Evolutionary conservation across 257 asterid genomes (phyloP).

Genomic region (Solanum chaucha): DNA sequence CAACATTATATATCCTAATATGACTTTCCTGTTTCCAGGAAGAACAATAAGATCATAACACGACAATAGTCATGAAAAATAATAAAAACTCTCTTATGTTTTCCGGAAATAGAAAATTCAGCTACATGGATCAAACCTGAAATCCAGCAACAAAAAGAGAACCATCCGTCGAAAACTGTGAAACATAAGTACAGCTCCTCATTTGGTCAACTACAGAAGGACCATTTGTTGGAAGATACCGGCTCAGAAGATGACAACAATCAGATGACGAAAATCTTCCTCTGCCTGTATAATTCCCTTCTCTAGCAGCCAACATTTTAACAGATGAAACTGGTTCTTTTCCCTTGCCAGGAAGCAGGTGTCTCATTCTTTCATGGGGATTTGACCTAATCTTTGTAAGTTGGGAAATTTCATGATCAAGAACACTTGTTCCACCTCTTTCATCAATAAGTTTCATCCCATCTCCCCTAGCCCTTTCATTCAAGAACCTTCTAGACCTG

Average conservation of each 20-base stretch:
- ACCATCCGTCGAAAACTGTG: conserved; percentile 87
- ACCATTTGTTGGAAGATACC: conserved; percentile 57
- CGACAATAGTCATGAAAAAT: neutral
- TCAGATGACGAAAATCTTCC: conserved; percentile 75
- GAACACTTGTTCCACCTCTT: conserved; percentile 4
- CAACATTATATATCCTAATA: conserved; percentile 76
- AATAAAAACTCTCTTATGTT: neutral
- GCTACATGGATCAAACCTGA: conserved; percentile 43
- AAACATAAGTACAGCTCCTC: conserved; percentile 60
- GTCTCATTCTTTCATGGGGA: conserved; percentile 38
- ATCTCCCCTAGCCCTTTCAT: conserved; percentile 15
- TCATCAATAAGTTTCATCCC: conserved; percentile 13
- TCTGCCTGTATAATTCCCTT: conserved; percentile 60
- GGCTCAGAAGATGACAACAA: conserved; percentile 69
- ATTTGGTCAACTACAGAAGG: conserved; percentile 57
- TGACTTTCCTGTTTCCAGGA: conserved; percentile 55
- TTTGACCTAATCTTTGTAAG: conserved; percentile 37
- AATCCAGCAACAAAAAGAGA: conserved; percentile 83
- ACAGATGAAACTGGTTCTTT: conserved; percentile 57
- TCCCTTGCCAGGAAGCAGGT: conserved; percentile 31
- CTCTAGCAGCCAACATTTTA: conserved; percentile 74
- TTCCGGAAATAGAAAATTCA: neutral
- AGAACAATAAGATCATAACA: neutral
- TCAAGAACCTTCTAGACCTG: conserved; percentile 30
- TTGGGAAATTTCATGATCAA: conserved; percentile 54